A percentile compares a stretch with the other conserved stretches of the same genome.
Evolutionary conservation across 2,329 filamentous ascomycete genomes (phyloP).

Genomic region (Mycosphaerella arachidis): DNA sequence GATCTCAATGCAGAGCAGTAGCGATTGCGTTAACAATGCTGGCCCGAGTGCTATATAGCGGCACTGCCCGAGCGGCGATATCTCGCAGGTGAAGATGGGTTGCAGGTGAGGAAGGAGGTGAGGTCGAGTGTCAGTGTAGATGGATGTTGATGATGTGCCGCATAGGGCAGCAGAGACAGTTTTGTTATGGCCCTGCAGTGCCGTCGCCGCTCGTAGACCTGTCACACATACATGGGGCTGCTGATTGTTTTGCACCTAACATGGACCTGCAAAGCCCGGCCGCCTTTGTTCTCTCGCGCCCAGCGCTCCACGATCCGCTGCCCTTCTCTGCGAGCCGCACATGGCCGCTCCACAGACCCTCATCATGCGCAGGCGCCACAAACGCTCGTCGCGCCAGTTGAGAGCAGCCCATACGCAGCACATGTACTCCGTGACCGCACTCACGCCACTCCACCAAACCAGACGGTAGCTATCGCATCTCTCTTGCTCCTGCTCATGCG

Average conservation of each 20-base stretch:
- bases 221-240: slow-evolving; percentile 22
- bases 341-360: slow-evolving; percentile 19
- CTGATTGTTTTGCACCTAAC: slow-evolving; percentile 22
- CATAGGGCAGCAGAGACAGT: slow-evolving; percentile 12
- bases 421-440: slow-evolving; percentile 22
- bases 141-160: slow-evolving; percentile 13
- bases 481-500: slow-evolving; percentile 7
- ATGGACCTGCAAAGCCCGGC: slow-evolving; percentile 28
- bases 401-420: slow-evolving; percentile 16
- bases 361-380: slow-evolving; percentile 24
- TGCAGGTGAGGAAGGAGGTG: neutral
- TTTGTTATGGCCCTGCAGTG: slow-evolving; percentile 22
- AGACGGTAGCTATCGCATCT: neutral
- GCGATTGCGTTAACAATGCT: neutral
- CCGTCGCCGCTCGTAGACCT: slow-evolving; percentile 13
- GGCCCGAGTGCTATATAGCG: neutral
- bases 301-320: slow-evolving; percentile 8
- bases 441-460: slow-evolving; percentile 2
- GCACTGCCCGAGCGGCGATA: neutral
- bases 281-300: slow-evolving; percentile 26
- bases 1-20: neutral
- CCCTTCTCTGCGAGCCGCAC: slow-evolving; percentile 22
- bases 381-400: slow-evolving; percentile 18
- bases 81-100: slow-evolving; percentile 1
- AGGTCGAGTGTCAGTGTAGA: slow-evolving; percentile 15